Evolutionary conservation across 2,329 filamentous ascomycete species (phyloP).

Genomic region (Beauveria australis): DNA sequence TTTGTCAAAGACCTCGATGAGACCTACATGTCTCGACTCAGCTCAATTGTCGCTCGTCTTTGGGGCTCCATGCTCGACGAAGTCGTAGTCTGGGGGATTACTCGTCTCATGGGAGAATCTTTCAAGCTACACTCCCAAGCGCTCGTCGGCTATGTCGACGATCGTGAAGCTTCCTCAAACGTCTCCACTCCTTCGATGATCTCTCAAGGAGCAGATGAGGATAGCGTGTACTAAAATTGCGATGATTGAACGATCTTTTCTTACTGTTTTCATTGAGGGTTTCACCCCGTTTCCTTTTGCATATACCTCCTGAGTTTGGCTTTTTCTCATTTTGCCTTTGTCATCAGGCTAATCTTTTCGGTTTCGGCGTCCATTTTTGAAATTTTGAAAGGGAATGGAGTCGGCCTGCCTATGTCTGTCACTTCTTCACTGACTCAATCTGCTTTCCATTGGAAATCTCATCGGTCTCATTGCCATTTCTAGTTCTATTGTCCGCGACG

Average conservation of each 20-base stretch:
- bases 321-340: slow-evolving; percentile 17
- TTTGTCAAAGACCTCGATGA: slow-evolving; percentile 89
- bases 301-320: slow-evolving; percentile 18
- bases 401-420: slow-evolving; percentile 15
- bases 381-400: slow-evolving; percentile 2
- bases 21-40: slow-evolving; percentile 72
- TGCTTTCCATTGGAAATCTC: slow-evolving; percentile 14
- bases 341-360: slow-evolving; percentile 13
- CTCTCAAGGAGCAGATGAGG: slow-evolving; percentile 62
- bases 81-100: slow-evolving; percentile 96
- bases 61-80: slow-evolving; percentile 99
- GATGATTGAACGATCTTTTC: slow-evolving; percentile 43
- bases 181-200: slow-evolving; percentile 65
- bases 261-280: slow-evolving; percentile 25
- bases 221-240: slow-evolving; percentile 59
- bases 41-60: slow-evolving; percentile 87
- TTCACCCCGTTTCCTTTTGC: slow-evolving; percentile 11
- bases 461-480: slow-evolving; percentile 20
- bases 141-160: slow-evolving; percentile 88
- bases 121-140: slow-evolving; percentile 96
- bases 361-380: slow-evolving; percentile 12
- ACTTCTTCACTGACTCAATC: background rate
- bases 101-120: slow-evolving; percentile 93
- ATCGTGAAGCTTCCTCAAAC: slow-evolving; percentile 61
- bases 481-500: slow-evolving; percentile 24